Conservation (phyloP, 1,284 basidiomycete genomes). For the Veloboletus limbatus region DNA sequence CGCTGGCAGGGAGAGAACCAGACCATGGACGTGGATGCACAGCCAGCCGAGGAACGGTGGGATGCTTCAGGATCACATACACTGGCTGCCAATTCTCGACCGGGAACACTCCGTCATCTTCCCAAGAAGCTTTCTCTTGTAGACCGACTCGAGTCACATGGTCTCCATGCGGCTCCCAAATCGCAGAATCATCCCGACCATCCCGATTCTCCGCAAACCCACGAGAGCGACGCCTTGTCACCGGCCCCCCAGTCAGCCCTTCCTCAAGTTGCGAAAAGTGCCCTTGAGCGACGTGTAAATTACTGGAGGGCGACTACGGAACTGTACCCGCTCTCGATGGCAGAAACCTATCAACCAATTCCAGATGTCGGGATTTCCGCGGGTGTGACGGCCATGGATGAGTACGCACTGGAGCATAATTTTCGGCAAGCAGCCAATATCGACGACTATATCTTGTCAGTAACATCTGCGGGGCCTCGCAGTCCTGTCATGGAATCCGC, state of each 20-base stretch:
- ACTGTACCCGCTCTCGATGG: constrained; percentile 47
- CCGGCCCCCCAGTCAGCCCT: constrained; percentile 63
- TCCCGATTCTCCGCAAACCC: constrained; percentile 29
- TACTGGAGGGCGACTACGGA: constrained; percentile 63
- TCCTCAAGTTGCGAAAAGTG: constrained; percentile 47
- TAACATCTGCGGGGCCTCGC: constrained; percentile 59
- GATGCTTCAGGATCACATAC: constrained; percentile 30
- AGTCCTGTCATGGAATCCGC: constrained; percentile 40
- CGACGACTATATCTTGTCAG: constrained; percentile 66
- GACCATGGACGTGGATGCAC: constrained; percentile 46
- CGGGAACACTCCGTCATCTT: constrained; percentile 42
- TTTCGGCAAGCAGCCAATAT: constrained; percentile 35
- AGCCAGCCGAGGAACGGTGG: constrained; percentile 39
- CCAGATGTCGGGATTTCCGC: constrained; percentile 7
- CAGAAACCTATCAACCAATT: constrained; percentile 31
- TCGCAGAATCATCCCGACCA: constrained; percentile 24
- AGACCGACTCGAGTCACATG: constrained; percentile 53
- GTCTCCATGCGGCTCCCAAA: constrained; percentile 36
- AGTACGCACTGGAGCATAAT: constrained; percentile 20
- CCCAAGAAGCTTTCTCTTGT: constrained; percentile 68
- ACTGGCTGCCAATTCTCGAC: constrained; percentile 16
- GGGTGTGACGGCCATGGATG: constrained; percentile 17
- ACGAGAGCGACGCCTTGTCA: constrained; percentile 42
- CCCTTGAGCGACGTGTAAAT: constrained; percentile 55
- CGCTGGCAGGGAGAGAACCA: constrained; percentile 53